A percentile compares a stretch with the other conserved stretches of the same genome.
These are phyloP conservation scores for Ophiostoma ulmi DNA, from an alignment of 2,329 filamentous ascomycete genomes.

Conservation along the genomic window DNA sequence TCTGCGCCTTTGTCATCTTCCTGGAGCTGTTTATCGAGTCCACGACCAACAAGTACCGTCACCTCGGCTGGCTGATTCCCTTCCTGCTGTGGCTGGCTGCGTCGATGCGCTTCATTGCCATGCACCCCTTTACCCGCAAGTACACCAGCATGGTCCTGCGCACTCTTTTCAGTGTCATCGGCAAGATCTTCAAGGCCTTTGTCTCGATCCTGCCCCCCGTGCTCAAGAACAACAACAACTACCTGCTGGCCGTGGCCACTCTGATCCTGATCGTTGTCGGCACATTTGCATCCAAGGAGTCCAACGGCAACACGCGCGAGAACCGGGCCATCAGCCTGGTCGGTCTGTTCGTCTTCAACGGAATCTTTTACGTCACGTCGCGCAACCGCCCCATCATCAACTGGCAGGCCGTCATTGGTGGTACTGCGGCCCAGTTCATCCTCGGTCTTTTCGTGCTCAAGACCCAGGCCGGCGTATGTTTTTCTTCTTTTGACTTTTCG, in stretches of 20 bases:
- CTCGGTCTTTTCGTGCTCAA: slow-evolving; percentile 83
- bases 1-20: slow-evolving; percentile 12
- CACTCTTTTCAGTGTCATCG: not conserved
- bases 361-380: slow-evolving; percentile 64
- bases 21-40: slow-evolving; percentile 15
- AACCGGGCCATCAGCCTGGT: slow-evolving; percentile 79
- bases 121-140: slow-evolving; percentile 32
- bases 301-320: slow-evolving; percentile 67
- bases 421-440: slow-evolving; percentile 84
- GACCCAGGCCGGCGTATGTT: slow-evolving; percentile 61
- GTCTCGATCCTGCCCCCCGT: not conserved
- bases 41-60: slow-evolving; percentile 39
- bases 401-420: slow-evolving; percentile 80
- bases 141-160: not conserved
- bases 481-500: not conserved
- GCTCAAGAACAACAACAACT: slow-evolving; percentile 12
- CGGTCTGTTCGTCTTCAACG: slow-evolving; percentile 67
- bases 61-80: slow-evolving; percentile 74
- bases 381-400: slow-evolving; percentile 58
- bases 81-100: slow-evolving; percentile 77
- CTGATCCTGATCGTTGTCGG: slow-evolving; percentile 71
- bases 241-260: slow-evolving; percentile 48
- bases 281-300: slow-evolving; percentile 67
- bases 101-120: slow-evolving; percentile 66
- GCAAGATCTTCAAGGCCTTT: not conserved